Percentiles rank a stretch among this genome's conserved stretches.
These are phyloP conservation scores for Nemania diffusa DNA, from an alignment of 2,329 filamentous ascomycete genomes.

Conservation along the genomic window DNA sequence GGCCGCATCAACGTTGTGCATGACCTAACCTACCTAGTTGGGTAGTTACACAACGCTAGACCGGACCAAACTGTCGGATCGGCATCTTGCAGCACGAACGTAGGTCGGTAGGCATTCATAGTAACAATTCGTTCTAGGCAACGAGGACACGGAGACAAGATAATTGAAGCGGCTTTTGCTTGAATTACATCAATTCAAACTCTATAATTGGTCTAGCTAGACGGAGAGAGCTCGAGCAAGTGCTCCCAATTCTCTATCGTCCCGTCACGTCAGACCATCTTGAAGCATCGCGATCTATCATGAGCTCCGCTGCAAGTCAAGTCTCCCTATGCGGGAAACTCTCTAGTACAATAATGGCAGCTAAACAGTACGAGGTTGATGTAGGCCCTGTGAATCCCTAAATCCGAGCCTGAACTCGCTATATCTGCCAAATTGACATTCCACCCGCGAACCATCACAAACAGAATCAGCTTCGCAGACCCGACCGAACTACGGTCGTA, in stretches of 20 bases:
- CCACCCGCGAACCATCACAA: not conserved
- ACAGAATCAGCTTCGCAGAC: not conserved
- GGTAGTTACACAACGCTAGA: conserved; percentile 31
- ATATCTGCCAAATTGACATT: conserved; percentile 1
- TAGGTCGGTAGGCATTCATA: not conserved
- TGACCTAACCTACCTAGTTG: not conserved
- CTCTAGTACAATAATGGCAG: conserved; percentile 14
- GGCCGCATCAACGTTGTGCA: conserved; percentile 9
- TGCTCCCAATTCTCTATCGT: conserved; percentile 5
- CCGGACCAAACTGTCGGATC: conserved; percentile 33
- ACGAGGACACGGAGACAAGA: not conserved
- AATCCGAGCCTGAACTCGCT: not conserved
- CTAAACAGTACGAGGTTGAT: conserved; percentile 3
- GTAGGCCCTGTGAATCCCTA: not conserved
- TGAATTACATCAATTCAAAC: conserved; percentile 20
- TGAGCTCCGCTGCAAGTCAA: not conserved
- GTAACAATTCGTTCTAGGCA: not conserved
- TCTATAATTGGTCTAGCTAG: conserved; percentile 10
- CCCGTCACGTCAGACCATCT: conserved; percentile 14
- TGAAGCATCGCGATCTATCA: conserved; percentile 18
- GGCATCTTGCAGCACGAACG: not conserved
- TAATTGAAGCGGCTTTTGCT: not conserved
- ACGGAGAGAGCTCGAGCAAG: not conserved
- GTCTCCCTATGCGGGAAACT: conserved; percentile 9
- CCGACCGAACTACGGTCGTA: not conserved